Percentiles rank a stretch among this genome's conserved stretches.
phyloP scores from a whole-genome alignment of 345 rosid species.

The Citrus hindsii region DNA sequence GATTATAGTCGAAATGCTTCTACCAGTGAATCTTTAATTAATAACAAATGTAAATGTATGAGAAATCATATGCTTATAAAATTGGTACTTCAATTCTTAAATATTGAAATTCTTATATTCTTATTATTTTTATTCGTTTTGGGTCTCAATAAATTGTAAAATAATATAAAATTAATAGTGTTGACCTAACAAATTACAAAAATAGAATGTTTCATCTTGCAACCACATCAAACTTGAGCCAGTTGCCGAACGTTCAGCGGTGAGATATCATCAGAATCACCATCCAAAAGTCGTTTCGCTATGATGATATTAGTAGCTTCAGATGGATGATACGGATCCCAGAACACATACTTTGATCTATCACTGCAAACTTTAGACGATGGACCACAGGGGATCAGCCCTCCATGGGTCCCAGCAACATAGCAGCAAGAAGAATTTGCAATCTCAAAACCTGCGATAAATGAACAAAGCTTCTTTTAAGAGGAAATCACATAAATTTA shows the following conservation, averaged over 20 bases:
- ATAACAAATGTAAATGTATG: too few relatives aligned
- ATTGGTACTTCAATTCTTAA: too few relatives aligned
- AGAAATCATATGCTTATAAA: too few relatives aligned
- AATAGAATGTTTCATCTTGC: too few relatives aligned
- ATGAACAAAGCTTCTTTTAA: neutral
- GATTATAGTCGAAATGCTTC: too few relatives aligned
- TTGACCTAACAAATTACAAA: too few relatives aligned
- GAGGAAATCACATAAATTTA: neutral
- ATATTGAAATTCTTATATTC: too few relatives aligned
- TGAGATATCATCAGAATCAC: slow-evolving; percentile 30
- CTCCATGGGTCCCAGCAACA: slow-evolving; percentile 54
- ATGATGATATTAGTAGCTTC: slow-evolving; percentile 46
- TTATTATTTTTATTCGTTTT: too few relatives aligned
- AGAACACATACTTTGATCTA: slow-evolving; percentile 47
- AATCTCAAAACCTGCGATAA: slow-evolving; percentile 56
- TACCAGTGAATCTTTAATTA: too few relatives aligned
- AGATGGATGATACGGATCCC: slow-evolving; percentile 67
- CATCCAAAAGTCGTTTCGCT: slow-evolving; percentile 42
- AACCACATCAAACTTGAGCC: neutral
- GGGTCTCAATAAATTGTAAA: too few relatives aligned
- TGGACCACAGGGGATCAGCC: slow-evolving; percentile 57
- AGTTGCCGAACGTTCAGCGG: slow-evolving; percentile 45
- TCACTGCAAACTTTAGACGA: slow-evolving; percentile 39
- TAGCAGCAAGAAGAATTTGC: slow-evolving; percentile 53
- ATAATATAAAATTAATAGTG: too few relatives aligned